phyloP scores from a whole-genome alignment of 768 basidiomycete species.

The Mycena leptocephala region DNA sequence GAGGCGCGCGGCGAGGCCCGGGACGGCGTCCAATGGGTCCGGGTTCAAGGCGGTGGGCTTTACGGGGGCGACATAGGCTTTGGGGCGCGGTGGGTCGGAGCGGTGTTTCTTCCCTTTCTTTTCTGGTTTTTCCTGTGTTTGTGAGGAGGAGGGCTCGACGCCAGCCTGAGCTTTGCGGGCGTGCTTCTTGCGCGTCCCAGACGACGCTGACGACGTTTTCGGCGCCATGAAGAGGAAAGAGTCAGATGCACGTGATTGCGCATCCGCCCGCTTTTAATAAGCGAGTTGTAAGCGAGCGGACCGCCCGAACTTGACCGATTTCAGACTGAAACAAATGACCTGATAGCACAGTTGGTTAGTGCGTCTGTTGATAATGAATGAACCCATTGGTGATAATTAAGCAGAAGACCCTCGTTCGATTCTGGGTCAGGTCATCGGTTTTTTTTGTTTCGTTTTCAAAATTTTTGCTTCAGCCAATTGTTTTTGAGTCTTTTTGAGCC shows the following conservation, averaged over 20 bases:
- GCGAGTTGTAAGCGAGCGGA: no score
- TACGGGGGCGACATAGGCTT: slow-evolving; percentile 89
- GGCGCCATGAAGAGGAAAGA: slow-evolving; percentile 9
- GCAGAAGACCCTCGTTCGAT: background rate
- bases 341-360: background rate
- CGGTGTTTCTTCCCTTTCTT: slow-evolving; percentile 64
- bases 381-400: no score
- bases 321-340: background rate
- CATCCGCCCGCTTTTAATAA: no score
- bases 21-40: slow-evolving; percentile 88
- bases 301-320: background rate
- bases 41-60: slow-evolving; percentile 82
- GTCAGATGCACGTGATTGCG: slow-evolving; percentile 5
- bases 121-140: slow-evolving; percentile 62
- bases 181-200: slow-evolving; percentile 95
- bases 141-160: slow-evolving; percentile 39
- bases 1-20: slow-evolving; percentile 81
- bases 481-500: no score
- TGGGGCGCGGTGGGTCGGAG: slow-evolving; percentile 82
- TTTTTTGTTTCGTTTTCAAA: background rate
- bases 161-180: slow-evolving; percentile 80
- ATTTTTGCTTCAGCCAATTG: no score
- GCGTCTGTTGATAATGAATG: background rate
- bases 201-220: slow-evolving; percentile 47
- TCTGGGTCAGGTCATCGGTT: background rate